phyloP scores from a whole-genome alignment of 2,329 filamentous ascomycete species.

The Cladosporium sp. region DNA sequence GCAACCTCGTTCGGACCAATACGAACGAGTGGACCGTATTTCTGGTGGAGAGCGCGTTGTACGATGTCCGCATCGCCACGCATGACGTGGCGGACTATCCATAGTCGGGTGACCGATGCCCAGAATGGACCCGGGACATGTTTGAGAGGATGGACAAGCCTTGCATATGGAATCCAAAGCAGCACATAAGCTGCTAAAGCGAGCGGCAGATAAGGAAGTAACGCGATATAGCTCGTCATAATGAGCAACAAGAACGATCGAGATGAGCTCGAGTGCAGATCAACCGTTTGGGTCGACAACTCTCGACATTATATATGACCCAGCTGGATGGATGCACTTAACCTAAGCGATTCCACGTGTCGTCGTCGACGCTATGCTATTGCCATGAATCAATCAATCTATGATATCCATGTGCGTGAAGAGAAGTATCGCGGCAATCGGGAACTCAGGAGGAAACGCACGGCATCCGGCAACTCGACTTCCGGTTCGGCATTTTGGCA shows the following conservation, averaged over 20 bases:
- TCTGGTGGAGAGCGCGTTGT: constrained; percentile 33
- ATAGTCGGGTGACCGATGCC: constrained; percentile 20
- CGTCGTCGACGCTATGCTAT: neutral
- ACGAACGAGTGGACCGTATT: constrained; percentile 29
- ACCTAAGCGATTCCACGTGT: neutral
- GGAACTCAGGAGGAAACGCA: neutral
- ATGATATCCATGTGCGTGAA: neutral
- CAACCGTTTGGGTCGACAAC: neutral
- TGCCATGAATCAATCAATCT: neutral
- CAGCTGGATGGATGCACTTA: neutral
- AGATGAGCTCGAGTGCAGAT: neutral
- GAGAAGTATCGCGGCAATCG: neutral
- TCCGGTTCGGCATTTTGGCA: neutral
- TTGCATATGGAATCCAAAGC: neutral
- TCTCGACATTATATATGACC: neutral
- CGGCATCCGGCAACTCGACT: neutral
- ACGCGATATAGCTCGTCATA: neutral
- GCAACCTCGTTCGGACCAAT: constrained; percentile 25
- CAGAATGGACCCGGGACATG: constrained; percentile 22
- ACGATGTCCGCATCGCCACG: neutral
- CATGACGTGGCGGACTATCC: neutral
- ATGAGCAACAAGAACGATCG: neutral
- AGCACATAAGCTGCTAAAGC: neutral
- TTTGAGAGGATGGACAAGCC: constrained; percentile 7
- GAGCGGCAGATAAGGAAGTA: neutral